phyloP scores from a whole-genome alignment of 2,329 filamentous ascomycete species.

The Leptographium galeiforme region DNA sequence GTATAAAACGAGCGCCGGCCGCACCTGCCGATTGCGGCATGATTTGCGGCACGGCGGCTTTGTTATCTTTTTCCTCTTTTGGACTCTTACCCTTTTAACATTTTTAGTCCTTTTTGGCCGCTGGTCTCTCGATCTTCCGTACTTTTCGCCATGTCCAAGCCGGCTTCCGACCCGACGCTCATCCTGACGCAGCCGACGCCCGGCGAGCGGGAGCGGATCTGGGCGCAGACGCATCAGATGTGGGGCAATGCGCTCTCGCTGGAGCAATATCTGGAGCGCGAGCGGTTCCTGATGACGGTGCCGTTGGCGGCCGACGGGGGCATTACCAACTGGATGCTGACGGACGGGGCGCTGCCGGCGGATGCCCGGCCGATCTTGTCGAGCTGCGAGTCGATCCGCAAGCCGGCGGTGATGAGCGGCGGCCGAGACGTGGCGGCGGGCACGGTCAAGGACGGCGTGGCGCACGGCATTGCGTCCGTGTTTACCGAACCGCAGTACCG shows the following conservation, averaged over 20 bases:
- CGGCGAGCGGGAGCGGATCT: conserved; percentile 39
- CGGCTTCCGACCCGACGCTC: conserved; percentile 23
- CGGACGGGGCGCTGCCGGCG: conserved; percentile 25
- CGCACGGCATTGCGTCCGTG: conserved; percentile 70
- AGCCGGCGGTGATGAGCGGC: conserved; percentile 28
- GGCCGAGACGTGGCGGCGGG: not conserved
- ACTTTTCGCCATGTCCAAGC: conserved; percentile 21
- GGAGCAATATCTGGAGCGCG: conserved; percentile 45
- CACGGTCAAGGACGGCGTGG: conserved; percentile 35
- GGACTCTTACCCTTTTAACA: too few relatives aligned
- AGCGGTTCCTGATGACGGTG: conserved; percentile 41
- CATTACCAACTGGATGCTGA: conserved; percentile 52
- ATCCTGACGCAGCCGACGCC: conserved; percentile 42
- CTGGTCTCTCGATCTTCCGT: not conserved
- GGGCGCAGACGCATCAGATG: conserved; percentile 38
- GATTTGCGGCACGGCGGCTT: too few relatives aligned
- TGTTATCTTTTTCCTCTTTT: too few relatives aligned
- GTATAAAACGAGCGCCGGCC: too few relatives aligned
- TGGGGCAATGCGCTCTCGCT: conserved; percentile 47
- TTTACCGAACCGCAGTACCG: conserved; percentile 56
- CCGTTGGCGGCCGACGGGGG: conserved; percentile 45
- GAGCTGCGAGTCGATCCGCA: conserved; percentile 50
- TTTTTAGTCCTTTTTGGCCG: too few relatives aligned
- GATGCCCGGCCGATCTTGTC: conserved; percentile 41
- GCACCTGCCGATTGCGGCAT: too few relatives aligned